Base-by-base conservation (phyloP, 169 alveolate genomes). In the Cyclospora cayetanensis region DNA sequence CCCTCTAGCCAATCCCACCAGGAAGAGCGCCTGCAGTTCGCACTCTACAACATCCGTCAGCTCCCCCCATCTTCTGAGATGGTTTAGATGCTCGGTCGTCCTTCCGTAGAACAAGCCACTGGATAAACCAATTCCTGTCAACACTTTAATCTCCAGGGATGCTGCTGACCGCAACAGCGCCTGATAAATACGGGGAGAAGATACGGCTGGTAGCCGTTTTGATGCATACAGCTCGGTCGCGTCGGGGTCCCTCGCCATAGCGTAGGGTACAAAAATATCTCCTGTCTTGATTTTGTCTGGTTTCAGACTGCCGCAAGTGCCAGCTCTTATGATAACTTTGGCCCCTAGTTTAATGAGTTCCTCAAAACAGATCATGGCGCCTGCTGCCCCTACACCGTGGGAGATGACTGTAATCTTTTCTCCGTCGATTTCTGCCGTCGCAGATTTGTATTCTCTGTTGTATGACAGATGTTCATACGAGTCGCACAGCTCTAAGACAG, bases 351-450 rank as follows among this genome's bases (percentile, higher is more conserved):
- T 60, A 43, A 85, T 85, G 37, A 92, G 42, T 35, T 92, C 94
- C 35, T 92, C 94, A 65, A 68, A 85, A 46, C 93, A 84, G 43
- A 92, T 92, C 43, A 87, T n/a, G 3, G 90, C 22, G 11, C 94
- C 88, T 4, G 92, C 41, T 29, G 66, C 43, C 3, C 94, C 94
- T n/a, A 92, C 39, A 3, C 94, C 94, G 72, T 92, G 94, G 35
- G 91, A 70, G 35, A 85, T 60, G 20, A 87, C 84, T 4, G 91
- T 53, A 25, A 92, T 46, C 80, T n/a, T 68, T 31, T 65, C 70
- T 5, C 92, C 92, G 27, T 76, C 60, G 55, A 31, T 42, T 20
- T 25, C 55, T 31, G 46, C 90, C 20, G 34, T 65, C 5, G 50
- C 87, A 22, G 94, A 85, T 11, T 88, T 52, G 37, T 65, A 92